phyloP scores from a whole-genome alignment of 2,329 filamentous ascomycete genomes.

The Coniochaeta sp. region DNA sequence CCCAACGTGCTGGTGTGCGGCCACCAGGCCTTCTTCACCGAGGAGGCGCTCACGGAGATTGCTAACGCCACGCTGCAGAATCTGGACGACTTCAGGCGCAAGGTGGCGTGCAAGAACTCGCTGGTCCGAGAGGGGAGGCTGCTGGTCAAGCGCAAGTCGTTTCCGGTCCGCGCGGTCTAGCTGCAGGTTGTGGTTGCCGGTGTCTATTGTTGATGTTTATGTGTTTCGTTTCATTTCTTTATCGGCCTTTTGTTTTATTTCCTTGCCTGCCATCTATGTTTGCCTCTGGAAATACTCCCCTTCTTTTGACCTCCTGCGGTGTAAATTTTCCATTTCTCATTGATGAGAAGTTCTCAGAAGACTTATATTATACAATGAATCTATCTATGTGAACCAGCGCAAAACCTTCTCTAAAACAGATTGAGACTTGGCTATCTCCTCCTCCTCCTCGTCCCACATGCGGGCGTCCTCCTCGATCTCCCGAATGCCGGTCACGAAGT shows the following conservation, averaged over 20 bases:
- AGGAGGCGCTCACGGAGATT: slow-evolving; percentile 58
- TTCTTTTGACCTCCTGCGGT: too few relatives aligned
- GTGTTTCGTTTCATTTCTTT: neutral
- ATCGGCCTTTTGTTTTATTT: too few relatives aligned
- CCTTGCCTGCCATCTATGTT: too few relatives aligned
- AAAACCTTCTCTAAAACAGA: too few relatives aligned
- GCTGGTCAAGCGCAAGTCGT: slow-evolving; percentile 17
- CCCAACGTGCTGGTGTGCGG: slow-evolving; percentile 61
- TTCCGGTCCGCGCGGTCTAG: slow-evolving; percentile 24
- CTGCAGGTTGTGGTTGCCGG: slow-evolving; percentile 11
- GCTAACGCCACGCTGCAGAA: slow-evolving; percentile 53
- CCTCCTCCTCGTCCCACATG: neutral
- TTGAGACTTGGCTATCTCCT: neutral
- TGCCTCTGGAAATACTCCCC: too few relatives aligned
- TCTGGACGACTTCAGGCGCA: slow-evolving; percentile 35
- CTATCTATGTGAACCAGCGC: neutral
- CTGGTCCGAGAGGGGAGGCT: slow-evolving; percentile 19
- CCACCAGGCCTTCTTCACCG: slow-evolving; percentile 64
- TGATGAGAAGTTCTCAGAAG: too few relatives aligned
- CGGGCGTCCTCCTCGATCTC: neutral
- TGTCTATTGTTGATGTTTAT: neutral
- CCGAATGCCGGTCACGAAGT: neutral
- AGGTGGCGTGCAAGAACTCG: slow-evolving; percentile 27
- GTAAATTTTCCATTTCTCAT: too few relatives aligned
- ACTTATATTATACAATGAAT: too few relatives aligned